Conservation (phyloP, 176 grass and related monocot species). For the Lolium perenne region DNA sequence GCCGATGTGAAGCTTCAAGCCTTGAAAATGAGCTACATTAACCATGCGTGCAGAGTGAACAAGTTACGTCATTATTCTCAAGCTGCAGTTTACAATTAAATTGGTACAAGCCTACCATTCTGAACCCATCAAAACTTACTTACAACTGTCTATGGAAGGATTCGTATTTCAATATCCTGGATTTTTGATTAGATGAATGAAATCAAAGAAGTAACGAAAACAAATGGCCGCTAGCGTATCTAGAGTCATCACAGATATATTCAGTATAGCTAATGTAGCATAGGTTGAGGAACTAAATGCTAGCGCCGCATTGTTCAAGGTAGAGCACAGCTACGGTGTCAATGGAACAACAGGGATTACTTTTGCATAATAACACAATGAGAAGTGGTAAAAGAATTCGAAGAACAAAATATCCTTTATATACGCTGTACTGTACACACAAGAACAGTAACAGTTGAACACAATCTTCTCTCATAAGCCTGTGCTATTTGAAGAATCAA, state of each 20-base stretch:
- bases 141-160: too few species aligned
- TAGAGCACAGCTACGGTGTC: not conserved
- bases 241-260: not conserved
- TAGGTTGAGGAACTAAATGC: not conserved
- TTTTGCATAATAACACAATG: not conserved
- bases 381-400: not conserved
- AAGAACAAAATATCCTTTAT: not conserved
- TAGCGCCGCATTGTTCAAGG: not conserved
- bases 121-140: not conserved
- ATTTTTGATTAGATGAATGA: not conserved
- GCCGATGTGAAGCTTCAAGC: not conserved
- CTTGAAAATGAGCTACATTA: constrained; percentile 4
- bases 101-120: not conserved
- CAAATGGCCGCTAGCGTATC: not conserved
- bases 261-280: not conserved
- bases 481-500: not conserved
- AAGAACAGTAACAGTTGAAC: not conserved
- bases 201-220: not conserved
- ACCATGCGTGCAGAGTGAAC: not conserved
- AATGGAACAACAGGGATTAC: not conserved
- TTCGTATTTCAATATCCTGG: too few species aligned
- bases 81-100: not conserved
- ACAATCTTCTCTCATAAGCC: not conserved
- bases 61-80: not conserved
- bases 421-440: not conserved